A percentile compares a stretch with the other conserved stretches of the same genome.
phyloP scores from a whole-genome alignment of 1,284 basidiomycete species.

The Cystobasidium pallidum region DNA sequence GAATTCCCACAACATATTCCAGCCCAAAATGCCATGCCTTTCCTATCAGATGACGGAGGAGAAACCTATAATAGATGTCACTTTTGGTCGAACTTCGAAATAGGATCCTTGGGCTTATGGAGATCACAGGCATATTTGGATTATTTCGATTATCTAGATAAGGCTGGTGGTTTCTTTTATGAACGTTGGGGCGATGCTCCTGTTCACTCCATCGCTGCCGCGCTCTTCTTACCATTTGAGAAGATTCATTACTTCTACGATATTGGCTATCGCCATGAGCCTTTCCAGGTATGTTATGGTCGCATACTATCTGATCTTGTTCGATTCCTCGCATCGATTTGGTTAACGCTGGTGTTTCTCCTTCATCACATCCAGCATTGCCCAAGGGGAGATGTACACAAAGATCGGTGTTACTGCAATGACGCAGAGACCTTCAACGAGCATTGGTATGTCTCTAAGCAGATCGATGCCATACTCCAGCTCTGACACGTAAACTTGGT shows the following conservation, averaged over 20 bases:
- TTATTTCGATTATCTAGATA: slow-evolving; percentile 74
- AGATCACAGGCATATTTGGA: slow-evolving; percentile 72
- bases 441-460: slow-evolving; percentile 26
- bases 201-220: slow-evolving; percentile 77
- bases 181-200: slow-evolving; percentile 74
- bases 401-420: slow-evolving; percentile 40
- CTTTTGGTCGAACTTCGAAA: slow-evolving; percentile 66
- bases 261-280: slow-evolving; percentile 48
- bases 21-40: slow-evolving; percentile 71
- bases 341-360: neutral
- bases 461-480: too few relatives aligned
- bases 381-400: slow-evolving; percentile 32
- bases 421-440: slow-evolving; percentile 42
- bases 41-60: slow-evolving; percentile 73
- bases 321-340: neutral
- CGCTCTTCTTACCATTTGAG: slow-evolving; percentile 64
- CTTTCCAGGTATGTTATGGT: slow-evolving; percentile 26
- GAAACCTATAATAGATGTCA: slow-evolving; percentile 77
- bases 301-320: neutral
- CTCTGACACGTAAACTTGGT: too few relatives aligned
- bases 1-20: slow-evolving; percentile 70
- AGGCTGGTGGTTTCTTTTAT: slow-evolving; percentile 74
- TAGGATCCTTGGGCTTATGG: slow-evolving; percentile 73
- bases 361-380: slow-evolving; percentile 16
- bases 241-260: slow-evolving; percentile 51